Percentiles rank a stretch among this genome's conserved stretches.
Conservation (phyloP, 2,329 filamentous ascomycete genomes). For the Neophaeococcomyces mojaviensis region DNA sequence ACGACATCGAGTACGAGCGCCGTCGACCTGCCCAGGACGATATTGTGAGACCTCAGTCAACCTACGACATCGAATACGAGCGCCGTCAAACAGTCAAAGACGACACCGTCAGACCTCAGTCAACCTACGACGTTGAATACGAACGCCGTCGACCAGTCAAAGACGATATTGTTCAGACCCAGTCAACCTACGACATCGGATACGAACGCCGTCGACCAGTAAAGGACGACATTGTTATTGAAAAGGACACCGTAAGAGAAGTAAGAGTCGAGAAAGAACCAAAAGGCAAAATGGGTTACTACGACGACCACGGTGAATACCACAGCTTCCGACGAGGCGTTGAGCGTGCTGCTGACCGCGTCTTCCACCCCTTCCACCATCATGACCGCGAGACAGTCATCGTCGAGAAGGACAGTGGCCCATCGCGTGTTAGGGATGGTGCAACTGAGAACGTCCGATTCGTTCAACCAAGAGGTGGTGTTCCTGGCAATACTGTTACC, state of each 20-base stretch:
- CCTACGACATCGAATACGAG: slow-evolving; percentile 42
- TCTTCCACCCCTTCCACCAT: slow-evolving; percentile 57
- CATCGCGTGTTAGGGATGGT: slow-evolving; percentile 39
- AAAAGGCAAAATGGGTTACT: slow-evolving; percentile 61
- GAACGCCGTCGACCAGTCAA: slow-evolving; percentile 30
- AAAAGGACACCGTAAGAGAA: slow-evolving; percentile 29
- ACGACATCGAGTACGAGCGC: slow-evolving; percentile 41
- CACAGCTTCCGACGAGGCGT: slow-evolving; percentile 67
- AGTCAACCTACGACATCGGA: slow-evolving; percentile 13
- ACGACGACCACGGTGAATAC: slow-evolving; percentile 71
- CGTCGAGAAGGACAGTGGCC: slow-evolving; percentile 31
- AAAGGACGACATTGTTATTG: slow-evolving; percentile 29
- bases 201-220: slow-evolving; percentile 20
- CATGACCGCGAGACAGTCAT: slow-evolving; percentile 33
- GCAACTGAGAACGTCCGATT: slow-evolving; percentile 41
- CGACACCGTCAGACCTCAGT: slow-evolving; percentile 40
- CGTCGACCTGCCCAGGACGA: slow-evolving; percentile 24
- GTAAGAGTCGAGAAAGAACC: slow-evolving; percentile 44
- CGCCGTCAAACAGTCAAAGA: slow-evolving; percentile 27
- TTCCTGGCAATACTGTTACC: slow-evolving; percentile 75
- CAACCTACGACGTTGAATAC: slow-evolving; percentile 44
- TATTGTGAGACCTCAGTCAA: slow-evolving; percentile 41
- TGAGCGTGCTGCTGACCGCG: slow-evolving; percentile 57
- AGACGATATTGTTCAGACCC: slow-evolving; percentile 29
- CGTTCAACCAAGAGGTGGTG: slow-evolving; percentile 44